These are phyloP conservation scores for Thinopyrum elongatum DNA, from an alignment of 176 grass and related monocot species.

Conservation along the genomic window DNA sequence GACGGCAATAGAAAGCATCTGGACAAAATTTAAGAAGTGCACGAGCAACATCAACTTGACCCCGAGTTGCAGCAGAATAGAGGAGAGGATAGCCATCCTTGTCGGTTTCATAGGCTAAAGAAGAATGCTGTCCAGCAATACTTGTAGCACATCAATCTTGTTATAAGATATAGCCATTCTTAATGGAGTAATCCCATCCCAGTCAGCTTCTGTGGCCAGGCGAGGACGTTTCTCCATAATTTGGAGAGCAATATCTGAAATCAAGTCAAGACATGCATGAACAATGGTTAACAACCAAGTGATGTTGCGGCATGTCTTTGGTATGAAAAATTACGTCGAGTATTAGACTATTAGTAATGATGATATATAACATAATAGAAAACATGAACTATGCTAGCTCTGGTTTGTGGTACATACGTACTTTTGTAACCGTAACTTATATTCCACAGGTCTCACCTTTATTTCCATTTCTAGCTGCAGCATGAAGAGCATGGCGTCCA, in stretches of 20 bases:
- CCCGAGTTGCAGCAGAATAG: background rate
- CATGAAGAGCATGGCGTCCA: background rate
- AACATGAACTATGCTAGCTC: too few relatives aligned
- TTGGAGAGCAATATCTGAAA: background rate
- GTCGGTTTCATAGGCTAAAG: background rate
- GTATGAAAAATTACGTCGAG: background rate
- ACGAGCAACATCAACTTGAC: background rate
- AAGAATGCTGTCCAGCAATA: background rate
- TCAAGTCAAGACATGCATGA: background rate
- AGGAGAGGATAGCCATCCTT: background rate
- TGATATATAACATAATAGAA: too few relatives aligned
- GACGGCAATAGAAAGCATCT: background rate
- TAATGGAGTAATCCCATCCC: background rate
- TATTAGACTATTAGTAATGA: background rate
- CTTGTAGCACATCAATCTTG: background rate
- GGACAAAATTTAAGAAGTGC: background rate
- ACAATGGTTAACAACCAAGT: background rate
- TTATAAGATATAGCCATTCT: background rate
- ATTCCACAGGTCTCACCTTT: background rate
- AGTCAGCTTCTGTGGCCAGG: background rate
- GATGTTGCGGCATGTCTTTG: background rate
- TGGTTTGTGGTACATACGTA: background rate
- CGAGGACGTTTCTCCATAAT: background rate
- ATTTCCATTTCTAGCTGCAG: conserved; percentile 27
- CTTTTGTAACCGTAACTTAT: background rate